Evolutionary conservation across 2,329 filamentous ascomycete species (phyloP).

Genomic region (Aspergillus felis): DNA sequence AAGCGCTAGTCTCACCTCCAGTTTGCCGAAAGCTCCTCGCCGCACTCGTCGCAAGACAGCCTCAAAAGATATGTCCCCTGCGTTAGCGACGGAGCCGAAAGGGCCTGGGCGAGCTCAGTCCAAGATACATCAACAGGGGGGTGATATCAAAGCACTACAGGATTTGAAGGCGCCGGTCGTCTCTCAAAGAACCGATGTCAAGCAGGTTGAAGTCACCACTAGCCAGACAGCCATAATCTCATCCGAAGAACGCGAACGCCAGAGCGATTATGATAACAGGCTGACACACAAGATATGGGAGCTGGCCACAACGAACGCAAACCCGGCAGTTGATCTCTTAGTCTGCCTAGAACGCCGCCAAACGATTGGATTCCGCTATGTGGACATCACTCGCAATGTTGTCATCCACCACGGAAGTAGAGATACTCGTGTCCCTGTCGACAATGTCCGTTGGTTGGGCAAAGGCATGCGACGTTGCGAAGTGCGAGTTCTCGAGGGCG

Average conservation of each 20-base stretch:
- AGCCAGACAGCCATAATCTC: conserved; percentile 13
- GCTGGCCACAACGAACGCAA: conserved; percentile 82
- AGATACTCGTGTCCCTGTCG: conserved; percentile 87
- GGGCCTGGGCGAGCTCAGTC: conserved; percentile 10
- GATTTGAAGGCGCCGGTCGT: conserved; percentile 14
- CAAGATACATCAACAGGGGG: conserved; percentile 16
- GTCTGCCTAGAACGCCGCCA: conserved; percentile 89
- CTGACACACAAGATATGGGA: conserved; percentile 95
- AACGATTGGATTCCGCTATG: conserved; percentile 92
- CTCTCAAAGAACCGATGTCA: conserved; percentile 13
- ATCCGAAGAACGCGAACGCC: conserved; percentile 34
- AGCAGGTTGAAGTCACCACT: conserved; percentile 5
- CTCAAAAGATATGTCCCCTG: conserved; percentile 32
- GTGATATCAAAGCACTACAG: conserved; percentile 15
- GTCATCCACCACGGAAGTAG: conserved; percentile 92
- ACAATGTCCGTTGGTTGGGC: conserved; percentile 92
- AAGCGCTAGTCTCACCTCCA: conserved; percentile 77
- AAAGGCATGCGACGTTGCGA: conserved; percentile 92
- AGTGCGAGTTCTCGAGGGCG: conserved; percentile 81
- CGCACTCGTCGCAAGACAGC: conserved; percentile 57
- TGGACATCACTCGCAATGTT: conserved; percentile 86
- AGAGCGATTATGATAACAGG: conserved; percentile 67
- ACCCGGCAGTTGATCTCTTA: conserved; percentile 87
- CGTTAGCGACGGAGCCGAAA: conserved; percentile 52
- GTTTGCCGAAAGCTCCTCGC: conserved; percentile 63